Base-by-base conservation (phyloP, 179 eudicot species). In the Actinidia polygama region DNA sequence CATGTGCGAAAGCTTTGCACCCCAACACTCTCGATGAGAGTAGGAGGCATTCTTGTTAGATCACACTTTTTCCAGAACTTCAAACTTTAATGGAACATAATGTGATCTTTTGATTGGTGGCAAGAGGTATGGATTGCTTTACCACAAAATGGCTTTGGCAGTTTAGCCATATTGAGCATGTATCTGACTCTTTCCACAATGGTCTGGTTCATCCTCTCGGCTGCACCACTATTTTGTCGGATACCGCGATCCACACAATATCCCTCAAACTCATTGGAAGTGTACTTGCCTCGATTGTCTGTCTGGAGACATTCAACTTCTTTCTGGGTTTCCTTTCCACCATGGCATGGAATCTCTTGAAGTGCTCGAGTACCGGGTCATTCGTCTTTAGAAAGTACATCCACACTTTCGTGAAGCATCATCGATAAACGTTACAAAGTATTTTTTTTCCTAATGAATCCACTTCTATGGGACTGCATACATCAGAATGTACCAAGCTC, bases 281-380 rank as follows among this genome's bases (percentile, higher is more conserved):
- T 49, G 51, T 61, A 63, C n/a, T 61, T 62, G 2, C 64, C 79
- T 21, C 79, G 26, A 61, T 78, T 78, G 19, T 78, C 9, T 6
- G 58, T 18, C 5, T n/a, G 36, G 55, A 78, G 54, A 16, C 71
- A 50, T 19, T 77, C 57, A 19, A 3, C 16, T 66, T 23, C n/a
- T 50, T 49, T 0, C 82, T 8, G 0, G n/a, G 66, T 10, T 67
- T 15, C 14, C 51, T 64, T 66, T 64, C 53, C 62, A 75, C 75
- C 66, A 75, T 82, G 23, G 14, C 36, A 30, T 30, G 36, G 36
- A 30, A 30, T 30, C 36, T 30, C 36, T 30, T 30, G 2, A 30
- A 30, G n/a, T 16, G 0, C 44, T 75, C 1, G 23, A 75, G 53
- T 12, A 75, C 53, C 21, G 63, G 46, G 30, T 53, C 74, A 10